Base-by-base conservation (phyloP, 2,329 filamentous ascomycete genomes). In the Colletotrichum ledebouriae region DNA sequence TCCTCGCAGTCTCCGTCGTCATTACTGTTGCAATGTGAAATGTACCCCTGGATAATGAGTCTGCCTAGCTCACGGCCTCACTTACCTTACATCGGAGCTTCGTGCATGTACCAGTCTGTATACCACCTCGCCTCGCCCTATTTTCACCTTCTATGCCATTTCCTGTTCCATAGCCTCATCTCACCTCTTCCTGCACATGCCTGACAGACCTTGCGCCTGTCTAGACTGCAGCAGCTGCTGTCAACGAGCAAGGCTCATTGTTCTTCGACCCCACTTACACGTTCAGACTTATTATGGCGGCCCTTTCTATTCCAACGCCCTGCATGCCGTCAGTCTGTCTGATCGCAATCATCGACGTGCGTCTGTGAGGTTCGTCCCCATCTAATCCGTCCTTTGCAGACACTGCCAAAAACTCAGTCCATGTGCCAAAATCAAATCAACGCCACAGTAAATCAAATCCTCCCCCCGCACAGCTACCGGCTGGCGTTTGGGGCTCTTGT, bases 401-500 rank as follows among this genome's bases (percentile, higher is more conserved):
- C 13, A 46, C 52, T 68, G 39, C 47, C 33, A 49, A 25, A 42
- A 46, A 41, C 46, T 37, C 33, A 25, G 53, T 60, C 46, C 41
- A 46, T 44, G 53, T 39, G 41, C 46, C 39, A 29, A 55, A 65
- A 55, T 42, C 41, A 66, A 50, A 60, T 22, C 55, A 20, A 42
- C 6, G 42, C 37, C 17, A 33, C 29, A 41, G 25, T 22, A 55
- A 53, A 66, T 69, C 61, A 66, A 69, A 69, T 60, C 59, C 62
- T 56, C 22, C 55, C 66, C 33, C 55, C 66, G 56, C 61, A 69
- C 62, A 44, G 47, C 52, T 59, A 39, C 25, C 9, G 6, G 29
- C 56, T 60, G 42, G 34, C 62, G 66, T 66, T 63, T 66, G 58
- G 66, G 62, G 42, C 61, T 66, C 56, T 66, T 56, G 61, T 69